Conservation (phyloP, 2,329 filamentous ascomycete species). For the Fusarium odoratissimum region DNA sequence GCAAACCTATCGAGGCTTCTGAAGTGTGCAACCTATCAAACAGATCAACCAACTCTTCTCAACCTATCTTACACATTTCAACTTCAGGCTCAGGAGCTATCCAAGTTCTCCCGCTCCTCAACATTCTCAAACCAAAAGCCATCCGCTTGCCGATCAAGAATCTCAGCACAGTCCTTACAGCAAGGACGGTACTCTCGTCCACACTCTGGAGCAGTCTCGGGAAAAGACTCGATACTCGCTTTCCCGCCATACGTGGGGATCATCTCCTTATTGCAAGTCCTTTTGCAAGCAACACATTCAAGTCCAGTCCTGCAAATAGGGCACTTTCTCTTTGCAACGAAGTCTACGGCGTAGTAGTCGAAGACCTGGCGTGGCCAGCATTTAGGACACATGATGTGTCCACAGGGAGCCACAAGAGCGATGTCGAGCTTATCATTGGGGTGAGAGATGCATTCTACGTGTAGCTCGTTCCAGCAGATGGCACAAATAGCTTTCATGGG, state of each 20-base stretch:
- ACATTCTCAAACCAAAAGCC: not conserved
- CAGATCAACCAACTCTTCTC: not conserved
- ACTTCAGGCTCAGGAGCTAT: not conserved
- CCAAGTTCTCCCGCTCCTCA: not conserved
- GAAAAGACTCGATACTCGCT: not conserved
- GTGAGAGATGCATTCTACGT: not conserved
- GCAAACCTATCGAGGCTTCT: not conserved
- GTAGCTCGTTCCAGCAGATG: not conserved
- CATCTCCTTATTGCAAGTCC: not conserved
- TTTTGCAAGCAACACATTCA: not conserved
- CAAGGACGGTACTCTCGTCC: not conserved
- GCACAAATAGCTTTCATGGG: not conserved
- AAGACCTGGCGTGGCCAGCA: constrained; percentile 7
- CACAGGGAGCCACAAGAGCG: constrained; percentile 1
- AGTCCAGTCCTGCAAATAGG: not conserved
- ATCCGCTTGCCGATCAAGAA: fast-evolving
- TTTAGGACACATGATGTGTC: constrained; percentile 5
- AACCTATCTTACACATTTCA: not conserved
- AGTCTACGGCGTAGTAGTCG: not conserved
- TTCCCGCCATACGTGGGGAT: not conserved
- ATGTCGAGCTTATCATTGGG: not conserved
- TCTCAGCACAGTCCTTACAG: not conserved
- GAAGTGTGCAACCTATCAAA: not conserved
- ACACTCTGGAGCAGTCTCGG: not conserved
- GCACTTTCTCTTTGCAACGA: not conserved